Conservation (phyloP, 202 grass and related monocot species). For the Schoenoplectus tabernaemontani region DNA sequence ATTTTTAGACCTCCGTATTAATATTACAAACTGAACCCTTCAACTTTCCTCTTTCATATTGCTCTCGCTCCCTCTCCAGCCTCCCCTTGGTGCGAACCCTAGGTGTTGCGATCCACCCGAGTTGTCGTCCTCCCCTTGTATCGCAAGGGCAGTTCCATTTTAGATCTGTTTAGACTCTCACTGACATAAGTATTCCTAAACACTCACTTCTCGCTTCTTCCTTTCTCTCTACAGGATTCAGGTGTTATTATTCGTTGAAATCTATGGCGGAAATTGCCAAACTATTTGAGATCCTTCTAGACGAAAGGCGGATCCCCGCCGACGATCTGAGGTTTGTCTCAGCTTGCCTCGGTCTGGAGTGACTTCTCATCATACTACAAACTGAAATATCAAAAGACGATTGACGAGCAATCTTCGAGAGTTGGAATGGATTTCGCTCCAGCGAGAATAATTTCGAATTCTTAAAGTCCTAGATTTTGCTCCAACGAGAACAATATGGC, state of each 20-base stretch:
- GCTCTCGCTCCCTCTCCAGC: too few relatives aligned
- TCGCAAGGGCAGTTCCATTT: too few relatives aligned
- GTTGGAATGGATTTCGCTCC: constrained; percentile 18
- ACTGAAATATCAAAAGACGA: constrained; percentile 2
- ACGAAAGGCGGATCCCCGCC: constrained; percentile 9
- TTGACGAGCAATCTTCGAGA: not conserved
- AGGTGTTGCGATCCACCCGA: too few relatives aligned
- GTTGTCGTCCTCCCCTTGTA: too few relatives aligned
- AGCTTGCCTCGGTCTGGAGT: constrained; percentile 14
- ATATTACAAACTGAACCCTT: too few relatives aligned
- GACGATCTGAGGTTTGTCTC: constrained; percentile 18
- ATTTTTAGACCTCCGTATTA: too few relatives aligned
- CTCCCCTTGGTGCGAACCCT: too few relatives aligned
- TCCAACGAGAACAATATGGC: too few relatives aligned
- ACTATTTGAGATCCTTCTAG: constrained; percentile 17
- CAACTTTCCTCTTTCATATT: too few relatives aligned
- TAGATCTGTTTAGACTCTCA: too few relatives aligned
- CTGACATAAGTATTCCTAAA: not conserved
- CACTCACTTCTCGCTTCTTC: not conserved
- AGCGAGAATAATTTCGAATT: too few relatives aligned
- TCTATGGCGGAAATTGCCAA: constrained; percentile 22
- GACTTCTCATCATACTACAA: constrained; percentile 3
- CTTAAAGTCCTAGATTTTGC: too few relatives aligned
- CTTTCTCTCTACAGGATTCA: not conserved
- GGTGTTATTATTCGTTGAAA: not conserved